phyloP scores from a whole-genome alignment of 1,139 yeast genomes.

The Candida gigantensis region DNA sequence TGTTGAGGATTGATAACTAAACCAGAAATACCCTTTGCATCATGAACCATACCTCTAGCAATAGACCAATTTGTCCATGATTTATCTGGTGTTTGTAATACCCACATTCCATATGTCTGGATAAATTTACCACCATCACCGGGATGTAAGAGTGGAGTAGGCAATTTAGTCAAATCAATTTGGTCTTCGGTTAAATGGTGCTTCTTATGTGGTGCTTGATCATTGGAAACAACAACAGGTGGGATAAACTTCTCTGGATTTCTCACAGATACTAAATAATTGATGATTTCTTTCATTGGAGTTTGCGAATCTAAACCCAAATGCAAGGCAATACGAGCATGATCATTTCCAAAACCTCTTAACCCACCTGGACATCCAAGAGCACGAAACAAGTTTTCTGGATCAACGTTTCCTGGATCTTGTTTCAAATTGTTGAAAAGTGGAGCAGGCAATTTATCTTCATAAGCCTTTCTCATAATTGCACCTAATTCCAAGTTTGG shows the following conservation, averaged over 20 bases:
- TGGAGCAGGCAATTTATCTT: conserved; percentile 3
- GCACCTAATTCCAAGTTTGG: conserved; percentile 3
- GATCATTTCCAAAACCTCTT: conserved; percentile 3
- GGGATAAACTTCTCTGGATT: background rate
- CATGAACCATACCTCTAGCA: conserved; percentile 4
- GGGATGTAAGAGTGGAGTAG: conserved; percentile 1
- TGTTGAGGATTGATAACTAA: conserved; percentile 3
- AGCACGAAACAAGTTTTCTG: conserved; percentile 2
- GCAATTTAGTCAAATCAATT: conserved; percentile 3
- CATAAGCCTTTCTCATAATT: conserved; percentile 2
- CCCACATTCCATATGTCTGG: conserved; percentile 4
- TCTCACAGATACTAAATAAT: background rate
- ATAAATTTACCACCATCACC: conserved; percentile 4
- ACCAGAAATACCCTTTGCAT: background rate
- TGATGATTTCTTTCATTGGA: conserved; percentile 2
- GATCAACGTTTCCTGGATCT: conserved; percentile 1
- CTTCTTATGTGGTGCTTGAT: conserved; percentile 2
- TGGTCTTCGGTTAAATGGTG: conserved; percentile 1
- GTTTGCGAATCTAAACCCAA: conserved; percentile 3
- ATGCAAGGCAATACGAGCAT: conserved; percentile 3
- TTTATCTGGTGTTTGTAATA: conserved; percentile 3
- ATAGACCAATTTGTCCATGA: conserved; percentile 6
- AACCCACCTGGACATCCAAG: conserved; percentile 4
- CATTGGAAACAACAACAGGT: background rate
- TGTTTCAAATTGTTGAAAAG: conserved; percentile 4